Evolutionary conservation across 495 filamentous ascomycete genomes (phyloP).

Genomic region (Neurospora sp.): DNA sequence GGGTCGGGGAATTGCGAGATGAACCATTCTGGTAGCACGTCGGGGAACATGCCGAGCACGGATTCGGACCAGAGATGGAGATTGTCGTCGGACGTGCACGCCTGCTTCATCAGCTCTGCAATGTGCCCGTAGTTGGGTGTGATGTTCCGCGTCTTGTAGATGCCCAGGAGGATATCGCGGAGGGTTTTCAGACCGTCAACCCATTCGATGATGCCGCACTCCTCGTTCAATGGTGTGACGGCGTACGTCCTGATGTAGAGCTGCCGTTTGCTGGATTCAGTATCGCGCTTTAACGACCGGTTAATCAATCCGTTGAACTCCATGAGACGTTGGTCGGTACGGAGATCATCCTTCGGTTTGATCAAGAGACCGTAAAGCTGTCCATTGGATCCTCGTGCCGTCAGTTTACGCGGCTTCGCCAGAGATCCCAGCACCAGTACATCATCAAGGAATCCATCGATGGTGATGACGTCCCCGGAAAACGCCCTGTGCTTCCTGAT

Average conservation of each 20-base stretch:
- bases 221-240: slow-evolving; percentile 93
- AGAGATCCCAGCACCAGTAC: slow-evolving; percentile 85
- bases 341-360: slow-evolving; percentile 95
- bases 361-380: slow-evolving; percentile 79
- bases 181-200: slow-evolving; percentile 92
- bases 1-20: slow-evolving; percentile 89
- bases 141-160: slow-evolving; percentile 64
- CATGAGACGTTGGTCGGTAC: slow-evolving; percentile 96
- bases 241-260: slow-evolving; percentile 90
- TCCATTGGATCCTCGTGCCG: slow-evolving; percentile 79
- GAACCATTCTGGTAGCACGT: slow-evolving; percentile 90
- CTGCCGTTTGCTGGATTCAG: slow-evolving; percentile 74
- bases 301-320: slow-evolving; percentile 99
- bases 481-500: slow-evolving; percentile 74
- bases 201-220: slow-evolving; percentile 97
- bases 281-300: slow-evolving; percentile 78
- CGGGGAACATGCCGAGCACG: slow-evolving; percentile 58
- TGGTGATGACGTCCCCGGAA: slow-evolving; percentile 47
- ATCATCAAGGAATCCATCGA: slow-evolving; percentile 64
- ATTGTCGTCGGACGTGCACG: slow-evolving; percentile 32
- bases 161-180: slow-evolving; percentile 75
- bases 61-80: slow-evolving; percentile 58
- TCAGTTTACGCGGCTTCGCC: slow-evolving; percentile 85
- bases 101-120: slow-evolving; percentile 38
- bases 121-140: slow-evolving; percentile 38